Percentiles rank a stretch among this genome's conserved stretches.
These are phyloP conservation scores for Aegilops umbellulata DNA, from an alignment of 176 grass and related monocot species.

Conservation along the genomic window DNA sequence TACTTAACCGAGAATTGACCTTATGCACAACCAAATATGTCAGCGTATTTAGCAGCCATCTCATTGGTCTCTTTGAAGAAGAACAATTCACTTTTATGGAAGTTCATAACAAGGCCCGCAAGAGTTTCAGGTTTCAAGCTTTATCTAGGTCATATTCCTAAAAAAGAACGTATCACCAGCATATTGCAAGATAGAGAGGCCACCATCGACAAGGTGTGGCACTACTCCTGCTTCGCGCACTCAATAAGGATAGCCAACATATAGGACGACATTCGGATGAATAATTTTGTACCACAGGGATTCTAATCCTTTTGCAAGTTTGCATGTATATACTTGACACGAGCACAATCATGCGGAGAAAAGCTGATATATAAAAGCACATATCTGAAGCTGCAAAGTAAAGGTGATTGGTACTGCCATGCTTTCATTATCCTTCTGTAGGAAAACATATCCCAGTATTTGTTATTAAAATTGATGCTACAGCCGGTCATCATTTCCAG, in stretches of 20 bases:
- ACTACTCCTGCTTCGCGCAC: too few relatives aligned
- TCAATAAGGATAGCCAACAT: not conserved
- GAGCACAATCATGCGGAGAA: not conserved
- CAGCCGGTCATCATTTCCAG: not conserved
- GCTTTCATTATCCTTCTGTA: not conserved
- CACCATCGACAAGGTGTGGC: too few relatives aligned
- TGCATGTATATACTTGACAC: not conserved
- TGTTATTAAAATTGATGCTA: not conserved
- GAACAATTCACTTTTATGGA: too few relatives aligned
- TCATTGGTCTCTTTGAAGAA: too few relatives aligned
- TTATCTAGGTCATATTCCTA: too few relatives aligned
- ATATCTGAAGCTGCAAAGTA: not conserved
- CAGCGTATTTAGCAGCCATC: too few relatives aligned
- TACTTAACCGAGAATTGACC: too few relatives aligned
- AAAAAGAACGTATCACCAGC: too few relatives aligned
- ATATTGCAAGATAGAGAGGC: too few relatives aligned
- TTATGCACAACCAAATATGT: too few relatives aligned
- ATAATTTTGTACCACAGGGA: not conserved
- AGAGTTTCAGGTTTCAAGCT: too few relatives aligned
- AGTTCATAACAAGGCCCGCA: too few relatives aligned
- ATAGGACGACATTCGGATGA: not conserved
- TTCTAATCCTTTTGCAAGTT: not conserved
- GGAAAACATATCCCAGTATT: not conserved
- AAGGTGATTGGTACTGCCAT: not conserved
- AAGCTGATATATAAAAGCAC: not conserved